These are phyloP conservation scores for Plasmodium knowlesi DNA, from an alignment of 169 alveolate genomes.

Conservation along the genomic window DNA sequence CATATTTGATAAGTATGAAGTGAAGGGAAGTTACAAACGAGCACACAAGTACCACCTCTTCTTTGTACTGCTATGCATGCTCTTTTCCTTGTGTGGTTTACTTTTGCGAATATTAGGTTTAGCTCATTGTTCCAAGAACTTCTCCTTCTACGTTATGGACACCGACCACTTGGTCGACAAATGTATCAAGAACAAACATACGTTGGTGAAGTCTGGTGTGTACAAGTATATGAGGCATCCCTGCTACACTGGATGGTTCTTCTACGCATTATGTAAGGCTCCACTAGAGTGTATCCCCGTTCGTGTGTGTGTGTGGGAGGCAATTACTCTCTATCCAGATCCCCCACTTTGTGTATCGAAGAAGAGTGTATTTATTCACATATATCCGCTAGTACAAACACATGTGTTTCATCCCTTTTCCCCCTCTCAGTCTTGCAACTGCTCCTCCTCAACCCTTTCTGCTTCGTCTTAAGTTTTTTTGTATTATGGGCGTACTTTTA, in stretches of 20 bases:
- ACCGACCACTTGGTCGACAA: conserved; percentile 5
- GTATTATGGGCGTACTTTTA: conserved; percentile 46
- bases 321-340: not conserved
- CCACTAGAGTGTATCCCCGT: not conserved
- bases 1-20: conserved; percentile 21
- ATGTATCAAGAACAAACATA: conserved; percentile 7
- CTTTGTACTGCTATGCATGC: not conserved
- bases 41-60: conserved; percentile 17
- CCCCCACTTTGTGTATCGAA: not conserved
- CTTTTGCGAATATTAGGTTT: conserved; percentile 40
- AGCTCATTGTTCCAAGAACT: conserved; percentile 28
- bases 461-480: conserved; percentile 20
- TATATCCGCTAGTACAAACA: not conserved
- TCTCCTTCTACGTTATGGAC: conserved; percentile 29
- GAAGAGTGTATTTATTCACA: not conserved
- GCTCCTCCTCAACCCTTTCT: not conserved
- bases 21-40: not conserved
- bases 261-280: conserved; percentile 45
- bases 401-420: not conserved
- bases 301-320: not conserved
- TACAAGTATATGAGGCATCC: conserved; percentile 72
- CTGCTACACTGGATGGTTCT: conserved; percentile 73
- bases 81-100: conserved; percentile 9
- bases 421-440: conserved; percentile 34
- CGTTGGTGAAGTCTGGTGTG: conserved; percentile 26